phyloP scores from a whole-genome alignment of 2,329 filamentous ascomycete genomes.

The Ustulina deusta region DNA sequence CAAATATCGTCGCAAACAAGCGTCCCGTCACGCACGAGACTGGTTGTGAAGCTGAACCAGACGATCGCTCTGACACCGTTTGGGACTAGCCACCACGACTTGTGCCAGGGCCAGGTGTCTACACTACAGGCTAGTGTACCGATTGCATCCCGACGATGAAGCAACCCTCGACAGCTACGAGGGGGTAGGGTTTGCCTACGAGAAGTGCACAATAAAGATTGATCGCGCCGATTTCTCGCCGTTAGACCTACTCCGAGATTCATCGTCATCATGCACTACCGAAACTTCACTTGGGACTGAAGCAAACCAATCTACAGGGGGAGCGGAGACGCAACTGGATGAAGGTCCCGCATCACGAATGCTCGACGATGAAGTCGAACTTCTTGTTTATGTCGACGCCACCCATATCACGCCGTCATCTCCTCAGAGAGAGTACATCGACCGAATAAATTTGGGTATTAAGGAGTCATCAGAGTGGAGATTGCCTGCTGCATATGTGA shows the following conservation, averaged over 20 bases:
- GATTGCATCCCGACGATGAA: constrained; percentile 64
- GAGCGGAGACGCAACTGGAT: background rate
- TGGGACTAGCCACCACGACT: background rate
- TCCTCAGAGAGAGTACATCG: constrained; percentile 69
- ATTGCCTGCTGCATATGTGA: constrained; percentile 65
- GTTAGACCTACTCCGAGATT: constrained; percentile 12
- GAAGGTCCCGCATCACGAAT: background rate
- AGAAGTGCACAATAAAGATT: constrained; percentile 55
- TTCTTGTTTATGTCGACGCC: constrained; percentile 72
- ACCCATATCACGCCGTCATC: constrained; percentile 53
- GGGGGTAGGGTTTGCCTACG: constrained; percentile 72
- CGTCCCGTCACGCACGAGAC: background rate
- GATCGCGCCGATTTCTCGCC: constrained; percentile 12
- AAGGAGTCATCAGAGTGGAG: constrained; percentile 67
- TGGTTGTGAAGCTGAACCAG: background rate
- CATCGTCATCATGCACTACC: background rate
- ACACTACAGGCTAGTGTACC: constrained; percentile 70
- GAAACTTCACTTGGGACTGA: background rate
- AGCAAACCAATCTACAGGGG: background rate
- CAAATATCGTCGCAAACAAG: constrained; percentile 66
- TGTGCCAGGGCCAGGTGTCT: constrained; percentile 59
- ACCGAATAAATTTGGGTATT: constrained; percentile 73
- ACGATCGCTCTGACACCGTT: background rate
- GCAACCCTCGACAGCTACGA: constrained; percentile 66
- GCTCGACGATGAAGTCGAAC: constrained; percentile 46